A percentile compares a stretch with the other conserved stretches of the same genome.
These are phyloP conservation scores for Platanthera guangdongensis DNA, from an alignment of 106 monocot genomes.

Conservation along the genomic window DNA sequence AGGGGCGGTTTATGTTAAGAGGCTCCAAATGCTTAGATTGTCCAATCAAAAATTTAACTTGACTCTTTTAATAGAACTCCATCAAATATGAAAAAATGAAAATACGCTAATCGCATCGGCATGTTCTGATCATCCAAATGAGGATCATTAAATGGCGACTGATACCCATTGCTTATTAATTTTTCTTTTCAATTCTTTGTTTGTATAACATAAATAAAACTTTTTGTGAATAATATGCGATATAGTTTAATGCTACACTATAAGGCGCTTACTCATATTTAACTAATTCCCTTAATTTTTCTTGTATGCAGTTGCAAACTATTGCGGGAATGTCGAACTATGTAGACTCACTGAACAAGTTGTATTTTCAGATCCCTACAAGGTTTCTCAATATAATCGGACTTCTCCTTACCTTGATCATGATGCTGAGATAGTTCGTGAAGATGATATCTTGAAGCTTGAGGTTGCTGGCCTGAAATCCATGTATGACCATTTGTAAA, in stretches of 20 bases:
- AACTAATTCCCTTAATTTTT: neutral
- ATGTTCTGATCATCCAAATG: too few species aligned
- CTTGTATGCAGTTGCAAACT: constrained; percentile 66
- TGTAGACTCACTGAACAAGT: constrained; percentile 97
- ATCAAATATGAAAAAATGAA: too few species aligned
- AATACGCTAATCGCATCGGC: too few species aligned
- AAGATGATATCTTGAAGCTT: constrained; percentile 62
- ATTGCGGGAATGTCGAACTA: constrained; percentile 84
- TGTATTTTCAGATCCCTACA: constrained; percentile 91
- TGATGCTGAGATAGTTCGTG: constrained; percentile 22
- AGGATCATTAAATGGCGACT: too few species aligned
- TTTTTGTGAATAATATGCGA: neutral
- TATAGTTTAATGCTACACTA: too few species aligned
- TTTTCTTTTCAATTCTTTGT: neutral
- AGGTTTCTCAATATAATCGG: constrained; percentile 53
- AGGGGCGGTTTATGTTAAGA: too few species aligned
- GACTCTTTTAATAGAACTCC: too few species aligned
- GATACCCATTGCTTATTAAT: too few species aligned
- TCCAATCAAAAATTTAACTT: too few species aligned
- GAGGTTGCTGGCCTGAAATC: constrained; percentile 88
- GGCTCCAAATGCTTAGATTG: too few species aligned
- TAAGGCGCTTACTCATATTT: too few species aligned
- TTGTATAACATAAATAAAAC: neutral
- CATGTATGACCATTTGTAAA: constrained; percentile 34
- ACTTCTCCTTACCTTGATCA: constrained; percentile 87